These are phyloP conservation scores for Oemleria cerasiformis DNA, from an alignment of 306 rosid genomes.

Conservation along the genomic window DNA sequence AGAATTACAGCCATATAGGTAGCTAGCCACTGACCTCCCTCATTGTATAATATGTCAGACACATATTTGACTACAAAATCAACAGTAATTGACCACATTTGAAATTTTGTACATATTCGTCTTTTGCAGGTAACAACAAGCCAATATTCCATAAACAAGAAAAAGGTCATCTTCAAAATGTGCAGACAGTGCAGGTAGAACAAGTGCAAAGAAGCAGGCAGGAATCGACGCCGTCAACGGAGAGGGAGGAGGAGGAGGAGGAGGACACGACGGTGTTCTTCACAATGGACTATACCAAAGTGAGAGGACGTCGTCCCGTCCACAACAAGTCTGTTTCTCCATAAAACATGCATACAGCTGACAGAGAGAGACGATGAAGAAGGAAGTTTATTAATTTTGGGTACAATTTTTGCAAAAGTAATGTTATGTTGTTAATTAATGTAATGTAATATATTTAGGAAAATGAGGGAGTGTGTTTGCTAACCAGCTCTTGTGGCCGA, in stretches of 20 bases:
- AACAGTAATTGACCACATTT: neutral
- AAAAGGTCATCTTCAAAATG: neutral
- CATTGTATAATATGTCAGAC: neutral
- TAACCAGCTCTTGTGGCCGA: constrained; percentile 36
- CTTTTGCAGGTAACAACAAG: constrained; percentile 9
- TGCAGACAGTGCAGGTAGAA: constrained; percentile 24
- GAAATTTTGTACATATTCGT: neutral
- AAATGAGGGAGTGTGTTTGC: constrained; percentile 30
- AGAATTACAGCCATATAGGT: neutral
- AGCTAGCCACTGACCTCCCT: neutral
- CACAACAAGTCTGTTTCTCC: constrained; percentile 68
- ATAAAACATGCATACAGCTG: constrained; percentile 34
- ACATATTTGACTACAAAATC: neutral
- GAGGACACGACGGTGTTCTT: constrained; percentile 45
- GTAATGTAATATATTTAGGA: constrained; percentile 15
- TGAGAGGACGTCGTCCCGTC: constrained; percentile 62
- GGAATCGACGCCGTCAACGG: constrained; percentile 29
- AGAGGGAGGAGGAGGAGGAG: constrained; percentile 12
- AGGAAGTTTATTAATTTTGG: no score
- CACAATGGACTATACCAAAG: constrained; percentile 61
- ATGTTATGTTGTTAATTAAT: constrained; percentile 17
- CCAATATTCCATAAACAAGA: constrained; percentile 1
- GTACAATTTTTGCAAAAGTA: constrained; percentile 8
- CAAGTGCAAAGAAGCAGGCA: constrained; percentile 33
- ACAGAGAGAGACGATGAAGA: no score